Evolutionary conservation across 164 flowering plant genomes (phyloP).

Genomic region (Cinnamomum chago): DNA sequence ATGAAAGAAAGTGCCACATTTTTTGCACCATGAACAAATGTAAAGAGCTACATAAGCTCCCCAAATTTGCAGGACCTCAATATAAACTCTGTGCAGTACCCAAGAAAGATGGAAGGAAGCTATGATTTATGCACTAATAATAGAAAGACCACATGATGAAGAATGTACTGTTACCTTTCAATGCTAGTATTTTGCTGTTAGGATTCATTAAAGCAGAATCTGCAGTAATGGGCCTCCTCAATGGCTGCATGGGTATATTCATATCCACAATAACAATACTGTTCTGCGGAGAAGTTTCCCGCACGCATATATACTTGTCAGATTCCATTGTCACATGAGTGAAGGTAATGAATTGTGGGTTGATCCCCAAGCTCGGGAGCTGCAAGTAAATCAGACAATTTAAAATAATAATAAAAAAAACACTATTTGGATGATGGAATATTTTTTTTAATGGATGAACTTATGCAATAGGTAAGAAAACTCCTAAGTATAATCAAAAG

Average conservation of each 20-base stretch:
- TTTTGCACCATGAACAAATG: neutral
- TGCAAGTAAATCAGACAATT: conserved; percentile 28
- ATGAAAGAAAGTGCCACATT: neutral
- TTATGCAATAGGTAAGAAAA: neutral
- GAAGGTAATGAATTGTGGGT: conserved; percentile 87
- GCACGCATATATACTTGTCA: conserved; percentile 91
- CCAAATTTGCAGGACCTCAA: neutral
- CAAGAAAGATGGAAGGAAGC: neutral
- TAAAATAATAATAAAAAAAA: neutral
- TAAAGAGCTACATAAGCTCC: neutral
- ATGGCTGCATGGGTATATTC: conserved; percentile 96
- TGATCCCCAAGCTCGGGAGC: conserved; percentile 89
- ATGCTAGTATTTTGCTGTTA: conserved; percentile 80
- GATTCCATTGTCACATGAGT: conserved; percentile 99
- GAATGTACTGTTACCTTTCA: conserved; percentile 56
- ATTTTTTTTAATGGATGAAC: neutral
- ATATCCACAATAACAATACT: conserved; percentile 97
- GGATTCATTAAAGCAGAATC: conserved; percentile 99
- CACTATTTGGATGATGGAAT: neutral
- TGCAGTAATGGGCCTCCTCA: conserved; percentile 97
- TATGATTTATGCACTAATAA: neutral
- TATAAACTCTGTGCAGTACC: neutral
- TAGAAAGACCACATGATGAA: neutral
- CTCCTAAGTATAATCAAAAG: neutral
- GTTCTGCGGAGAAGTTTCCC: conserved; percentile 97